A percentile compares a stretch with the other conserved stretches of the same genome.
phyloP scores from a whole-genome alignment of 1,284 basidiomycete species.

The Hypsizygus ulmarius region DNA sequence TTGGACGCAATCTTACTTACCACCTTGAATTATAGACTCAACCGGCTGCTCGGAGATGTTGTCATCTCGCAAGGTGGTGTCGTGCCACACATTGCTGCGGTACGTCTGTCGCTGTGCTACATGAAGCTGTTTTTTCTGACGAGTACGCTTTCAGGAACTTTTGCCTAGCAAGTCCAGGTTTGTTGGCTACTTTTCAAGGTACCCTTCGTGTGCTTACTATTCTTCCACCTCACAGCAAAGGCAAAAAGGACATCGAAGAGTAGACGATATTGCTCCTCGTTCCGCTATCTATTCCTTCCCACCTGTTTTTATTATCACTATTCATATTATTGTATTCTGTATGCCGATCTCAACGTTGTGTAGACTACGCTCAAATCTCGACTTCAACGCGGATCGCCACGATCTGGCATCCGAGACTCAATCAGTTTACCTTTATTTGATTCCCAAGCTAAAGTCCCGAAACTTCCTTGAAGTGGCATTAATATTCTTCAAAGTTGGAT shows the following conservation, averaged over 20 bases:
- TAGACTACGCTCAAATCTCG: no score
- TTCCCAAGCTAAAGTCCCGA: no score
- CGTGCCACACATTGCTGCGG: slow-evolving; percentile 56
- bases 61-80: slow-evolving; percentile 93
- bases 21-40: slow-evolving; percentile 40
- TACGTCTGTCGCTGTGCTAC: slow-evolving; percentile 21
- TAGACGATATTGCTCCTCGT: slow-evolving; percentile 8
- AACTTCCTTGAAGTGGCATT: no score
- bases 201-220: slow-evolving; percentile 3
- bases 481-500: no score
- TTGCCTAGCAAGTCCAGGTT: slow-evolving; percentile 42
- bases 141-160: slow-evolving; percentile 32
- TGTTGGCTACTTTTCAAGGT: slow-evolving; percentile 5
- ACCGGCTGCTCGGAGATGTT: slow-evolving; percentile 75
- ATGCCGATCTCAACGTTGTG: neutral
- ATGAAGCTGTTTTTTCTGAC: slow-evolving; percentile 1
- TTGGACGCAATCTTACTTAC: slow-evolving; percentile 7
- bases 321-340: slow-evolving; percentile 19
- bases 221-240: slow-evolving; percentile 27
- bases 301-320: slow-evolving; percentile 10
- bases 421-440: no score
- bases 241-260: slow-evolving; percentile 40
- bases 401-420: no score
- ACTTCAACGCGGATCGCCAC: no score
- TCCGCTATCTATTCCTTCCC: slow-evolving; percentile 5